These are phyloP conservation scores for Starmerella cellae DNA, from an alignment of 805 yeast genomes.

Conservation along the genomic window DNA sequence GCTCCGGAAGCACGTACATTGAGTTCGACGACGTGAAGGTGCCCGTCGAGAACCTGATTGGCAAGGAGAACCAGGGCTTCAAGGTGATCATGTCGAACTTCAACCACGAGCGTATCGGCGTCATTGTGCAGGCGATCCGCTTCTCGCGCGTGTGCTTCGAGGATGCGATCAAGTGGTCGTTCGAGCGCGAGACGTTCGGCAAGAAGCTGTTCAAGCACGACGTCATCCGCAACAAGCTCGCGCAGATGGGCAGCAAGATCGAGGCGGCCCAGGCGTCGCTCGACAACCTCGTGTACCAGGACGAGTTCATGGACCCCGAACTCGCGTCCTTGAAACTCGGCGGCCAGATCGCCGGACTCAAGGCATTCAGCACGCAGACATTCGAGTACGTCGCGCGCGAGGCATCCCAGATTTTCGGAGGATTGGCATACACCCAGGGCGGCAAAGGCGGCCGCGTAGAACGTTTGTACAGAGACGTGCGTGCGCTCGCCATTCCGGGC, in stretches of 20 bases:
- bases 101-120: constrained; percentile 35
- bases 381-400: constrained; percentile 35
- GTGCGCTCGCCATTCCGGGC: constrained; percentile 36
- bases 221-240: constrained; percentile 34
- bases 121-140: constrained; percentile 32
- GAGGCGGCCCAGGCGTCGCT: constrained; percentile 33
- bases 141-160: constrained; percentile 33
- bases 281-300: constrained; percentile 30
- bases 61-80: constrained; percentile 34
- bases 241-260: constrained; percentile 32
- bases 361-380: constrained; percentile 32
- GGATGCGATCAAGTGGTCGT: constrained; percentile 34
- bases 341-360: constrained; percentile 34
- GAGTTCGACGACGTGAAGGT: constrained; percentile 36
- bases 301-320: constrained; percentile 27
- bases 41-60: constrained; percentile 33
- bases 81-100: constrained; percentile 35
- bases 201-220: constrained; percentile 32
- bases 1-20: constrained; percentile 32
- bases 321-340: constrained; percentile 33
- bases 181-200: constrained; percentile 34
- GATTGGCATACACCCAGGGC: constrained; percentile 33
- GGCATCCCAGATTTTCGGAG: constrained; percentile 35
- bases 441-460: constrained; percentile 35
- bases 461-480: constrained; percentile 33